Evolutionary conservation across 2,329 filamentous ascomycete species (phyloP), one percentile per base, ranked within the genome.

Genomic region (Chaetomium globosum): DNA sequence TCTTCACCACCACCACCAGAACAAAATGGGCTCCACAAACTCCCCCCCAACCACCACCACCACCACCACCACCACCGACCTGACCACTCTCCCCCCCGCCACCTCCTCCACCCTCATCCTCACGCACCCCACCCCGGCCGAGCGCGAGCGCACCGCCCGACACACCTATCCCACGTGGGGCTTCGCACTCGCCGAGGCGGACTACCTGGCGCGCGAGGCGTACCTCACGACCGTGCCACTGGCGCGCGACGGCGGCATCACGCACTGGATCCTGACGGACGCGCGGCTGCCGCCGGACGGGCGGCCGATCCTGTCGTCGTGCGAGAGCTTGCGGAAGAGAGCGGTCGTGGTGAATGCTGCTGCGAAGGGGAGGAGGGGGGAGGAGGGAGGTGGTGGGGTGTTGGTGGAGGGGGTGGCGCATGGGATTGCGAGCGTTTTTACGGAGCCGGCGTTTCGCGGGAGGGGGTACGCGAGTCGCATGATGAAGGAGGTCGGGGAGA

Each of bases 361-460:
- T 6, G 67, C 73, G 26, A 51, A 39, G 23, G 21, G 36, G n/a
- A 33, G 46, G 19, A 49, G 9, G 31, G 31, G 26, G 0, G 71
- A 31, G 57, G 61, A 73, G 53, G 76, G 4, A 8, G 31, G 31
- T 9, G 4, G 13, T 4, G 36, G 13, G 36, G 36, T 19, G 16
- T 7, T 83, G 19, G 75, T 80, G 63, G 86, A 91, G 54, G 85
- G 83, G 2, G 79, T 87, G 10, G 85, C 86, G 19, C 89, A 96
- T 77, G 92, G 90, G 5, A 84, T 96, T 64, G 91, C 88, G 16
- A 91, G 89, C 66, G 92, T 96, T n/a, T 95, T 89, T 75, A 92
- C 88, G 4, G 83, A 87, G 49, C 83, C 85, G 0, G 80, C 86
- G 71, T 86, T 86, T 75, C 80, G 92, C 64, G 88, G 89, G 4